A percentile compares a stretch with the other conserved stretches of the same genome.
Conservation (phyloP, 1,139 yeast genomes). For the Martiniozyma asiatica region DNA sequence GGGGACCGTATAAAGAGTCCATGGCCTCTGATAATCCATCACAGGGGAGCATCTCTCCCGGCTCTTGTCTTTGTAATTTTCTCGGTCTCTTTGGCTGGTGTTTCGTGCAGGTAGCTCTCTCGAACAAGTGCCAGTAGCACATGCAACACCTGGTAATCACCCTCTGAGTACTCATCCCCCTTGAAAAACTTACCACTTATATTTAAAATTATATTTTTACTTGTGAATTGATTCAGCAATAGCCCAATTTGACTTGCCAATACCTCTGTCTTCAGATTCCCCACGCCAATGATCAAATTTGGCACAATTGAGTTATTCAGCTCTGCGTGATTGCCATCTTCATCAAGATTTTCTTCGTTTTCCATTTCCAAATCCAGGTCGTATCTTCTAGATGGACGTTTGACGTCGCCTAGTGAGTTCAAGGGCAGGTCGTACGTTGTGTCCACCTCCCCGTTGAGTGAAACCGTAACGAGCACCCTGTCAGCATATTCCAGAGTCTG, state of each 20-base stretch:
- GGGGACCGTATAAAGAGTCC: too few relatives aligned
- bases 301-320: constrained; percentile 17
- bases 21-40: too few relatives aligned
- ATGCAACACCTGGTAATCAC: constrained; percentile 15
- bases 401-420: constrained; percentile 15
- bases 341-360: constrained; percentile 9
- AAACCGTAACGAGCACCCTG: constrained; percentile 23
- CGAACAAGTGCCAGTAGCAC: constrained; percentile 16
- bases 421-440: constrained; percentile 27
- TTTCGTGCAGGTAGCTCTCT: constrained; percentile 5
- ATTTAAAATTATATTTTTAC: constrained; percentile 26
- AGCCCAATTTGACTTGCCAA: constrained; percentile 26
- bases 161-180: constrained; percentile 6
- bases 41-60: too few relatives aligned
- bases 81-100: too few relatives aligned
- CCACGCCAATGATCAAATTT: constrained; percentile 20
- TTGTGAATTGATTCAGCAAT: constrained; percentile 17
- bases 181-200: constrained; percentile 29
- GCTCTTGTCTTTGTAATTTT: too few relatives aligned
- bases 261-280: constrained; percentile 23
- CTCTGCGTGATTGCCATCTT: constrained; percentile 7
- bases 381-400: constrained; percentile 7
- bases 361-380: too few relatives aligned
- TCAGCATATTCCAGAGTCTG: constrained; percentile 23
- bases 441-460: constrained; percentile 30